Base-by-base conservation (phyloP, 2,329 filamentous ascomycete genomes). In the Penicillium sp. region DNA sequence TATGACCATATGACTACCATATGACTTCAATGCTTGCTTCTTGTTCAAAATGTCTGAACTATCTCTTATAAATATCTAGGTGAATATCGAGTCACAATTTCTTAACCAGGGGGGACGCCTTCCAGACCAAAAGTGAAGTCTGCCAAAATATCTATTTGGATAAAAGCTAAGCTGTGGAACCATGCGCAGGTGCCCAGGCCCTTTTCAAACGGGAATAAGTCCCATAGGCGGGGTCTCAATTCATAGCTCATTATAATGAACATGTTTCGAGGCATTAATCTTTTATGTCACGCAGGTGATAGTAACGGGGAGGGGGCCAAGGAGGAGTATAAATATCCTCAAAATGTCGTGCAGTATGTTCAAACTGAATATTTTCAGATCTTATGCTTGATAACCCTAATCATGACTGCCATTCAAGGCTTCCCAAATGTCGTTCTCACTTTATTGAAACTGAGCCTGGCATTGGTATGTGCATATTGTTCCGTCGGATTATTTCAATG, bases 301-400 rank as follows among this genome's bases (percentile, higher is more conserved):
- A 21, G 12, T 31, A 9, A 43, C 21, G 6, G 17, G 41, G 13
- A 10, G 5, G 6, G 2, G 33, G 7, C 6, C 35, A 17, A 17
- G 21, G 19, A 37, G 15, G n/a, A n/a, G 21, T 57, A 57, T 57
- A 57, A 54, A n/a, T 53, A 37, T 10, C 15, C 25, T 41, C 43
- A 8, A 13, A 25, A 41, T 37, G 9, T 23, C 23, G n/a, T 10
- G 13, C 17, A 31, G 8, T 27, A 33, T 6, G 3, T 10, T 21
- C 17, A 9, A 27, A 12, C 4, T n/a, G n/a, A 29, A 46, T 19
- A 21, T 25, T 12, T 5, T 10, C 33, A 7, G 19, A 13, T 19
- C 8, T 25, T n/a, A 9, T 12, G 8, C 19, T 47, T 27, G 21
- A 50, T 19, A 37, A 5, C n/a, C 31, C 35, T 6, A 29, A 54